Evolutionary conservation across 345 rosid genomes (phyloP), one percentile per base, ranked within the genome.

Genomic region (Moringa oleifera): DNA sequence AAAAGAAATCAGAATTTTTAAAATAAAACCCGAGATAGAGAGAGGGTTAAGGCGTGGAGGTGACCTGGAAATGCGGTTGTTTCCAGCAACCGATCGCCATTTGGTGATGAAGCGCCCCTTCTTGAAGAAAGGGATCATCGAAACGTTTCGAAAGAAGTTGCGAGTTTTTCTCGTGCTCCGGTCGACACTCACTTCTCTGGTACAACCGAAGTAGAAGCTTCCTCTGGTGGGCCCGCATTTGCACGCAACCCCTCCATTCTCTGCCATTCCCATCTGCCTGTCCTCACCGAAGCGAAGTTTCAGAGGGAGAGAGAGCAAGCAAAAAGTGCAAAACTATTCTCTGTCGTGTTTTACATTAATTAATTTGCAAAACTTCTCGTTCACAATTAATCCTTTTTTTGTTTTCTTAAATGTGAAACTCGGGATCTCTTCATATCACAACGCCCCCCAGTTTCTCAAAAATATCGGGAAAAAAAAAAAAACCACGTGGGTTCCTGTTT

Each of bases 51-150:
- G 6, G 47, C 47, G 6, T 11, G 12, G 47, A 15, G 47, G 47
- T 15, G 63, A 84, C 89, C 86, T 84, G 22, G 73, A 69, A 75
- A 79, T 72, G 73, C 84, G 82, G 56, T 66, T 67, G 74, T 54
- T 79, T 10, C 70, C 71, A 50, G 68, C 23, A 58, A 73, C 61
- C 50, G 78, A 77, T 61, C 81, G 73, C 68, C 80, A 64, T 19
- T 75, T 79, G 2, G 67, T 53, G 64, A 73, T 31, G 55, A 73
- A 54, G 61, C 76, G 75, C 23, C 76, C 66, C 62, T 60, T 79
- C 55, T 68, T 77, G 68, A 77, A 77, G 46, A 74, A 62, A 74
- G 79, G 74, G 53, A 78, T 53, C 69, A 69, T 64, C 47, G 85
- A 79, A 54, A 81, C 79, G 74, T 60, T 79, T 53, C 79, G 86